Base-by-base conservation (phyloP, 2,329 filamentous ascomycete genomes). In the Aureobasidium sp. region DNA sequence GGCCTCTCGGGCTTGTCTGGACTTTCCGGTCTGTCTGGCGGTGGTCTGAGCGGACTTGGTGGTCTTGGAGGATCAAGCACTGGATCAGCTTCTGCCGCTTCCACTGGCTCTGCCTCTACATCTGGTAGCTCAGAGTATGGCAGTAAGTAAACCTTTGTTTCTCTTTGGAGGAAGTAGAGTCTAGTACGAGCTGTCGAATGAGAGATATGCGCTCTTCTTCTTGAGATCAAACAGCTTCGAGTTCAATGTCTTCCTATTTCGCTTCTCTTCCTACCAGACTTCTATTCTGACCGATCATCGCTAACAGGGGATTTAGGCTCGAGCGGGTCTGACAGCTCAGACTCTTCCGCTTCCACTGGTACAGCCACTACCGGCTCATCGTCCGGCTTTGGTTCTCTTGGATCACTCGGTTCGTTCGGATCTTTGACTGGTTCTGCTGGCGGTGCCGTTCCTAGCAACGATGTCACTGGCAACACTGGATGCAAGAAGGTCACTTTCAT, bases 401-500 rank as follows among this genome's bases (percentile, higher is more conserved):
- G 38, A 29, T 53, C 49, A 2, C 38, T 53, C 11, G 49, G 49
- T 10, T 52, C 49, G 12, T 38, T 53, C 8, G 47, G 39, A 16
- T 50, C 45, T 14, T 39, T 55, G 12, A 45, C 39, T 16, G 53
- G 49, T 27, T 45, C 51, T 32, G 42, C 55, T 47, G n/a, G 50
- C 34, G 50, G 37, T 45, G 30, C 53, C 14, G 29, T 40, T 29
- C 24, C 54, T 16, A 52, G 45, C 32, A 57, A 56, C 42, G 58
- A 60, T 41, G 47, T 58, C 21, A 56, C 51, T 6, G 35, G 25
- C 14, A 57, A 56, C 53, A 55, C 51, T 34, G 56, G 51, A 44
- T 76, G 74, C 65, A 72, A 71, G 52, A 63, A 68, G 21, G 70
- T 78, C 56, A 80, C 77, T 3, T 64, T 80, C 44, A 73, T 81